Conservation (phyloP, 2,329 filamentous ascomycete species). For the Ceratocystis albifundus region DNA sequence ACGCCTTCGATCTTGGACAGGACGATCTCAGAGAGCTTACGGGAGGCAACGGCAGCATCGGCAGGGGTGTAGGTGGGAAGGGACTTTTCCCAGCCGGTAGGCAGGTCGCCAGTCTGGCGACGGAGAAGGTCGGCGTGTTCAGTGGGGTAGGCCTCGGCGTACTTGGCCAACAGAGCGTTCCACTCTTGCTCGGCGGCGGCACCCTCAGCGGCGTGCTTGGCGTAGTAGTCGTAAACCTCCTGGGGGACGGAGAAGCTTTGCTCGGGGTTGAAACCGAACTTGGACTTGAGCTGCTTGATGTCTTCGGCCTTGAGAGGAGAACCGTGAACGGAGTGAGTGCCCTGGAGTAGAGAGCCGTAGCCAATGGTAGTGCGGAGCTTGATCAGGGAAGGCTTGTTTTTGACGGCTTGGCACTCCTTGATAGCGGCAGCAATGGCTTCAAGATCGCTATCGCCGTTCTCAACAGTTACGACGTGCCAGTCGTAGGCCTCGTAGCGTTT, state of each 20-base stretch:
- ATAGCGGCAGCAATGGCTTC: conserved; percentile 80
- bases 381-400: conserved; percentile 93
- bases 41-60: conserved; percentile 76
- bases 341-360: conserved; percentile 84
- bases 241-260: conserved; percentile 88
- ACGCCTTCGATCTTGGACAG: conserved; percentile 73
- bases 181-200: conserved; percentile 87
- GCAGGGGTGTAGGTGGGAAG: conserved; percentile 81
- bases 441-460: conserved; percentile 81
- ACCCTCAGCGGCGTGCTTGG: conserved; percentile 73
- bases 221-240: conserved; percentile 84
- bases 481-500: conserved; percentile 96
- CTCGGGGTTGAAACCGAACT: conserved; percentile 92
- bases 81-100: conserved; percentile 90
- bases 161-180: conserved; percentile 87
- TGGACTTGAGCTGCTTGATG: conserved; percentile 82
- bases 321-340: conserved; percentile 91
- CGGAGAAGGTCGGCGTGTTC: conserved; percentile 73
- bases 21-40: conserved; percentile 92
- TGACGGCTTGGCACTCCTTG: conserved; percentile 71
- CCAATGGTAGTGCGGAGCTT: conserved; percentile 96
- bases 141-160: conserved; percentile 62
- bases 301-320: conserved; percentile 92
- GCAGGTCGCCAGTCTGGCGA: conserved; percentile 70
- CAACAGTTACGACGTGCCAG: conserved; percentile 80